These are phyloP conservation scores for Colletotrichum neosansevieriae DNA, from an alignment of 2,329 filamentous ascomycete species.

Conservation along the genomic window DNA sequence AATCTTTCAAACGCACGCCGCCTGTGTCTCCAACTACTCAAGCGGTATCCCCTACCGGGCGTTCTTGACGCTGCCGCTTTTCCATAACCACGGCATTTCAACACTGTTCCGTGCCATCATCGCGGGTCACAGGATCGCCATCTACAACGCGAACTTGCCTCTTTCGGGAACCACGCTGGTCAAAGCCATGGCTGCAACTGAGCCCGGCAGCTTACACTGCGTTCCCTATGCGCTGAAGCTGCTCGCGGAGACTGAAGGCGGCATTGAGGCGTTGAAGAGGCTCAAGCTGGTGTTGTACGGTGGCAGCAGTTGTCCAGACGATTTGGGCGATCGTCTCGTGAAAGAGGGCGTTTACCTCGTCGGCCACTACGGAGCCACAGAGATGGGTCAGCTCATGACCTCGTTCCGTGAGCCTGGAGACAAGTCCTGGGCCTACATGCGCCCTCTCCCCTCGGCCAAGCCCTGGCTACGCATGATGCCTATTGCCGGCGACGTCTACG, in stretches of 20 bases:
- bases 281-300: slow-evolving; percentile 62
- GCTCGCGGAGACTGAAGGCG: slow-evolving; percentile 64
- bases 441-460: slow-evolving; percentile 53
- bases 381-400: slow-evolving; percentile 69
- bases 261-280: slow-evolving; percentile 56
- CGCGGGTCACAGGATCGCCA: slow-evolving; percentile 57
- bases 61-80: slow-evolving; percentile 63
- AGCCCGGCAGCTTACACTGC: slow-evolving; percentile 63
- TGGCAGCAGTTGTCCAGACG: slow-evolving; percentile 65
- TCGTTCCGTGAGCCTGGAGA: slow-evolving; percentile 63
- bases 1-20: slow-evolving; percentile 63
- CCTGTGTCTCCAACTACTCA: slow-evolving; percentile 58
- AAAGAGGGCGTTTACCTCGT: slow-evolving; percentile 62
- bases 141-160: slow-evolving; percentile 62
- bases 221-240: slow-evolving; percentile 71
- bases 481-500: slow-evolving; percentile 50
- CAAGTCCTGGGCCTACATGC: slow-evolving; percentile 67
- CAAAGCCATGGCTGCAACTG: slow-evolving; percentile 52
- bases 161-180: slow-evolving; percentile 59
- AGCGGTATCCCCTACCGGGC: slow-evolving; percentile 56
- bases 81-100: slow-evolving; percentile 64
- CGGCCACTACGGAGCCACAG: slow-evolving; percentile 65
- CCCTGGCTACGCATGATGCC: slow-evolving; percentile 54
- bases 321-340: slow-evolving; percentile 62
- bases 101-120: slow-evolving; percentile 61